A percentile compares a stretch with the other conserved stretches of the same genome.
Conservation (phyloP, 805 yeast genomes). For the Starmerella bombi region DNA sequence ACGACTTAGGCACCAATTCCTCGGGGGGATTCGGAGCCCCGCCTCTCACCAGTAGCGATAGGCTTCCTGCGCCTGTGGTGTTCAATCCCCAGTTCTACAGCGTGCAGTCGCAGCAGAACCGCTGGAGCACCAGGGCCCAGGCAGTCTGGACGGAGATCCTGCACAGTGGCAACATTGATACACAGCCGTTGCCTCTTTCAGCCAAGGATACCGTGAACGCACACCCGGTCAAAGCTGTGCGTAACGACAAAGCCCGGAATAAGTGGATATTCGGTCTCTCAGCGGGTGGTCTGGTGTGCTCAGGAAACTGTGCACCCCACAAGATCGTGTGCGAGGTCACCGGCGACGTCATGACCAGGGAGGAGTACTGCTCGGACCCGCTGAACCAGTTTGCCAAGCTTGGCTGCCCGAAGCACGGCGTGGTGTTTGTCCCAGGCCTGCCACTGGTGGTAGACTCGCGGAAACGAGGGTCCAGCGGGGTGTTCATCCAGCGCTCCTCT, state of each 20-base stretch:
- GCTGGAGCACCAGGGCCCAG: constrained; percentile 1
- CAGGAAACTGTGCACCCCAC: constrained; percentile 38
- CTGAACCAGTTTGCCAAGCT: constrained; percentile 60
- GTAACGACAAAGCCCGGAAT: neutral
- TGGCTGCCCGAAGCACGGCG: constrained; percentile 60
- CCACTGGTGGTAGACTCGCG: constrained; percentile 71
- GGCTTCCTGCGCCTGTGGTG: neutral
- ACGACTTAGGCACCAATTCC: neutral
- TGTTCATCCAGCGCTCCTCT: constrained; percentile 68
- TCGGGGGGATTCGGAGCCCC: no score
- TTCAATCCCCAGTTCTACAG: constrained; percentile 7
- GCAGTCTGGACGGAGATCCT: neutral
- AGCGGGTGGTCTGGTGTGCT: constrained; percentile 37
- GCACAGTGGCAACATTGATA: neutral
- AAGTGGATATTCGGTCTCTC: constrained; percentile 8
- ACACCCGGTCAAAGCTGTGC: constrained; percentile 1
- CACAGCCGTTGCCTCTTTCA: neutral
- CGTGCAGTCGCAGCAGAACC: constrained; percentile 1
- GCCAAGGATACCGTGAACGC: neutral
- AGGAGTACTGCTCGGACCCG: constrained; percentile 48
- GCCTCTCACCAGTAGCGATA: neutral
- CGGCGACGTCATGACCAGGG: constrained; percentile 61
- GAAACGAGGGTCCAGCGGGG: constrained; percentile 56
- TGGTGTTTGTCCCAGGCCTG: constrained; percentile 38
- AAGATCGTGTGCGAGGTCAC: constrained; percentile 46